Percentiles rank a stretch among this genome's conserved stretches.
phyloP scores from a whole-genome alignment of 306 rosid species.

The Rubus parviflorus region DNA sequence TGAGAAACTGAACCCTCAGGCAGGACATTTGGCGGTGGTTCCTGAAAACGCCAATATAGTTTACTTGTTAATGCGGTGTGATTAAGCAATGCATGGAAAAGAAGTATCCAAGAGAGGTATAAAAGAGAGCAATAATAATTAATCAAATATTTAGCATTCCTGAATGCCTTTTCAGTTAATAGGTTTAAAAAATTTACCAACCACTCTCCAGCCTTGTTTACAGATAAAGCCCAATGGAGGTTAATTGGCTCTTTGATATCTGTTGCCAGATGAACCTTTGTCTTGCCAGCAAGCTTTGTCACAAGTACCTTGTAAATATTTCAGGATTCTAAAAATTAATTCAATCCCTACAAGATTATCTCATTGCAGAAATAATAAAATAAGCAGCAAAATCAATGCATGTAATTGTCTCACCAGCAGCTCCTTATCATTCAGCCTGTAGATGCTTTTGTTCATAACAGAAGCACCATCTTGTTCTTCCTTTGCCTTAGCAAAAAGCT shows the following conservation, averaged over 20 bases:
- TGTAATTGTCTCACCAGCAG: constrained; percentile 66
- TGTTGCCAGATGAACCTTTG: constrained; percentile 75
- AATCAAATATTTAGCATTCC: constrained; percentile 26
- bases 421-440: constrained; percentile 53
- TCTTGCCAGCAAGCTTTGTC: constrained; percentile 66
- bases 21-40: constrained; percentile 64
- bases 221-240: constrained; percentile 94
- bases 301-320: constrained; percentile 60
- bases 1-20: constrained; percentile 72
- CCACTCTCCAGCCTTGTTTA: constrained; percentile 78
- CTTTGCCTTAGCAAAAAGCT: constrained; percentile 52
- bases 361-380: constrained; percentile 7
- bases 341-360: constrained; percentile 18
- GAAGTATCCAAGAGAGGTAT: constrained; percentile 7
- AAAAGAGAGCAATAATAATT: constrained; percentile 11
- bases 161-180: constrained; percentile 21
- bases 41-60: constrained; percentile 52
- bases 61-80: constrained; percentile 13
- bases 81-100: constrained; percentile 11
- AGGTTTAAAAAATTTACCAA: constrained; percentile 55
- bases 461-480: constrained; percentile 64
- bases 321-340: constrained; percentile 32
- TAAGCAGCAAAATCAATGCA: constrained; percentile 33
- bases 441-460: constrained; percentile 52
- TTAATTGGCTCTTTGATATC: constrained; percentile 59